These are phyloP conservation scores for Casuarina glauca DNA, from an alignment of 306 rosid genomes.

Conservation along the genomic window DNA sequence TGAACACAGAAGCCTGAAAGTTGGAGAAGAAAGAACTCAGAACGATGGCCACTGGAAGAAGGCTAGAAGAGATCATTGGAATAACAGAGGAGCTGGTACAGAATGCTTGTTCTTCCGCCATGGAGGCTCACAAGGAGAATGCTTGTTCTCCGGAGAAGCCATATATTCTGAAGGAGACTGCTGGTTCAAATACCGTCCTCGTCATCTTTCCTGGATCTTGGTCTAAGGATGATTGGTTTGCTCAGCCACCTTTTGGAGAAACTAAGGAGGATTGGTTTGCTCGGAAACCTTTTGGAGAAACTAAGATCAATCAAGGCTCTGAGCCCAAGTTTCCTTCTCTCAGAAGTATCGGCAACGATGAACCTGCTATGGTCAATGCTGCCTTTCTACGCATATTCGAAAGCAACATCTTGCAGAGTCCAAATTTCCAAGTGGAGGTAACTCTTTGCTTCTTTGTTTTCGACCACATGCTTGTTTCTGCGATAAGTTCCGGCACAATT, in stretches of 20 bases:
- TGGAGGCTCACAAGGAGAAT: constrained; percentile 33
- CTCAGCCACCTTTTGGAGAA: not conserved
- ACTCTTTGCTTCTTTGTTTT: not conserved
- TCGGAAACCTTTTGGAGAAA: constrained; percentile 42
- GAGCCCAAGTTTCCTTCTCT: constrained; percentile 43
- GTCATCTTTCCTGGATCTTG: constrained; percentile 56
- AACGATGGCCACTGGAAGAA: constrained; percentile 37
- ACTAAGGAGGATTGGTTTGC: no score
- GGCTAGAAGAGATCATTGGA: constrained; percentile 34
- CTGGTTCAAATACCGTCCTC: constrained; percentile 26
- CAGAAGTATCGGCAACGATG: constrained; percentile 63
- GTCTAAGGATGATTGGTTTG: constrained; percentile 41
- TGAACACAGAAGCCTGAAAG: not conserved
- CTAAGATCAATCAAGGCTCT: constrained; percentile 26
- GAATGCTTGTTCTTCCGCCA: constrained; percentile 37
- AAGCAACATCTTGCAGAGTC: not conserved
- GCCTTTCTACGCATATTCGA: constrained; percentile 47
- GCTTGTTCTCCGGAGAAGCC: constrained; percentile 7
- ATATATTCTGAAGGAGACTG: constrained; percentile 20
- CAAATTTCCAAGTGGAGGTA: not conserved
- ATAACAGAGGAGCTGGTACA: constrained; percentile 40
- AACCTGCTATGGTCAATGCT: constrained; percentile 49
- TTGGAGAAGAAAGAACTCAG: not conserved
- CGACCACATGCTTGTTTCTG: not conserved
- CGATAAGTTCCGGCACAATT: not conserved